Conservation (phyloP, 768 basidiomycete genomes). For the Chiua virens region DNA sequence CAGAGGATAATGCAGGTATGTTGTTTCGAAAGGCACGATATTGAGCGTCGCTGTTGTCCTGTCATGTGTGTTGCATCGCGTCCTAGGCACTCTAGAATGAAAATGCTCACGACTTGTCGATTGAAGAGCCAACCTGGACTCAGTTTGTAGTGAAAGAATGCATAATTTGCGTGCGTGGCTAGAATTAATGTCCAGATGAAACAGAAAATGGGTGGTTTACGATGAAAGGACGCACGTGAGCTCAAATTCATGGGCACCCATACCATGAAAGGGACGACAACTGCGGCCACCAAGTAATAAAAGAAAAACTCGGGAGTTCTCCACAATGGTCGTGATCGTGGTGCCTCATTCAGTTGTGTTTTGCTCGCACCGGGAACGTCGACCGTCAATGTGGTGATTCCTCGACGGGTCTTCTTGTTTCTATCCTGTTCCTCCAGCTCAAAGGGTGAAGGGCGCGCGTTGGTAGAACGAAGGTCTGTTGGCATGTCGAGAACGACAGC, state of each 20-base stretch:
- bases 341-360: slow-evolving; percentile 22
- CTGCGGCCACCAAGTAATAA: slow-evolving; percentile 61
- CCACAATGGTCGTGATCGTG: slow-evolving; percentile 62
- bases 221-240: slow-evolving; percentile 51
- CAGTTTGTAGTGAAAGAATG: slow-evolving; percentile 54
- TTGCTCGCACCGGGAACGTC: slow-evolving; percentile 48
- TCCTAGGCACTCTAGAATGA: background rate
- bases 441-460: slow-evolving; percentile 8
- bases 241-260: slow-evolving; percentile 77
- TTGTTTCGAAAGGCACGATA: slow-evolving; percentile 87
- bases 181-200: slow-evolving; percentile 2
- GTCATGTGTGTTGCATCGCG: background rate
- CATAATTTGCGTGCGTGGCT: slow-evolving; percentile 80
- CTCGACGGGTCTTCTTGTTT: slow-evolving; percentile 14
- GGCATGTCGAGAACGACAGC: slow-evolving; percentile 35
- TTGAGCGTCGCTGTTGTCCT: slow-evolving; percentile 95
- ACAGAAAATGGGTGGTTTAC: background rate
- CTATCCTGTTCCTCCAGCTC: slow-evolving; percentile 13
- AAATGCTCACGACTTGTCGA: slow-evolving; percentile 65
- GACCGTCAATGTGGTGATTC: slow-evolving; percentile 53
- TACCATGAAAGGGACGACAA: slow-evolving; percentile 71
- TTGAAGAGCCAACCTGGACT: slow-evolving; percentile 81
- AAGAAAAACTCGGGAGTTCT: slow-evolving; percentile 74
- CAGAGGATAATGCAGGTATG: slow-evolving; percentile 55
- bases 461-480: slow-evolving; percentile 30